Evolutionary conservation across 176 grass and related monocot genomes (phyloP).

Genomic region (Hyparrhenia diplandra): DNA sequence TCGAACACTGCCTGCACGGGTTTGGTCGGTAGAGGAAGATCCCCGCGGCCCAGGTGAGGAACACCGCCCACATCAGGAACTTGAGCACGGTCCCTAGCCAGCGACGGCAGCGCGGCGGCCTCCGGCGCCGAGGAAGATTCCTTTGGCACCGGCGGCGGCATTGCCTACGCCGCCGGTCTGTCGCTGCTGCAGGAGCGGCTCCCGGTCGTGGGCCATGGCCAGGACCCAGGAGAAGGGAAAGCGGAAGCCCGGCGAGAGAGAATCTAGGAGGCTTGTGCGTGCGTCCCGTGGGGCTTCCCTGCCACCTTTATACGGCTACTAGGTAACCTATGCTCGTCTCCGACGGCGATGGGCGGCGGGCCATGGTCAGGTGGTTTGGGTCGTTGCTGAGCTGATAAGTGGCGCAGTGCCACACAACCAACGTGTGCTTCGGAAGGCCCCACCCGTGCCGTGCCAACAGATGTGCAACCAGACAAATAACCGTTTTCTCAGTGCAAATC

Average conservation of each 20-base stretch:
- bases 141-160: conserved; percentile 15
- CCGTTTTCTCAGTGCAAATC: too few species aligned
- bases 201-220: conserved; percentile 34
- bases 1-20: conserved; percentile 21
- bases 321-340: not conserved
- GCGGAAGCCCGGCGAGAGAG: not conserved
- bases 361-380: too few species aligned
- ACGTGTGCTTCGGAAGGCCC: conserved; percentile 4
- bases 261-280: not conserved
- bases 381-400: too few species aligned
- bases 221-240: not conserved
- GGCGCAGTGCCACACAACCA: not conserved
- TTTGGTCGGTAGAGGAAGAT: conserved; percentile 72
- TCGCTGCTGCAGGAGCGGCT: conserved; percentile 36
- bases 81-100: conserved; percentile 61
- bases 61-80: conserved; percentile 70
- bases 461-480: not conserved
- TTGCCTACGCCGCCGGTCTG: not conserved
- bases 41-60: conserved; percentile 57
- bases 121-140: not conserved
- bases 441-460: not conserved
- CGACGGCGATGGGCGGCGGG: not conserved
- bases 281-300: not conserved
- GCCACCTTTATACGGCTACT: conserved; percentile 15
- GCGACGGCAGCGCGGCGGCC: conserved; percentile 17